These are phyloP conservation scores for Lasiodiplodia citricola DNA, from an alignment of 2,329 filamentous ascomycete genomes.

Conservation along the genomic window DNA sequence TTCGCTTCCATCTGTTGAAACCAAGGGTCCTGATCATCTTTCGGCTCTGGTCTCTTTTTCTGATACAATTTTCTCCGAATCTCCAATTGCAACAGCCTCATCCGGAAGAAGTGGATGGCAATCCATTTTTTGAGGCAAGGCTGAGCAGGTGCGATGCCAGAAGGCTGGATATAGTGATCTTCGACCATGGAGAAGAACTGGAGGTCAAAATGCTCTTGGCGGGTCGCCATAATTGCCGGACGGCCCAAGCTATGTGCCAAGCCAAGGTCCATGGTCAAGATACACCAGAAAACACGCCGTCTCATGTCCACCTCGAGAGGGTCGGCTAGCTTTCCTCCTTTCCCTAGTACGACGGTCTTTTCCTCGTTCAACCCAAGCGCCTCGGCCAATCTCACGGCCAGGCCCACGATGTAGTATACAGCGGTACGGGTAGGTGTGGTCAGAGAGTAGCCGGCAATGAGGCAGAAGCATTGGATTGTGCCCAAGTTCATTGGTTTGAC, in stretches of 20 bases:
- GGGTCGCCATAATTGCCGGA: slow-evolving; percentile 82
- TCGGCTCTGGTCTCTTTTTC: slow-evolving; percentile 76
- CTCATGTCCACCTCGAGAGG: slow-evolving; percentile 86
- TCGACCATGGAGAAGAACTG: slow-evolving; percentile 81
- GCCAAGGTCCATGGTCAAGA: slow-evolving; percentile 86
- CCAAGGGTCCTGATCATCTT: slow-evolving; percentile 84
- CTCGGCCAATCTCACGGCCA: slow-evolving; percentile 86
- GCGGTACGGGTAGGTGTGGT: slow-evolving; percentile 90
- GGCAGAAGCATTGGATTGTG: slow-evolving; percentile 84
- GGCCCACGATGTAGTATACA: slow-evolving; percentile 89
- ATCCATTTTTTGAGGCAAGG: slow-evolving; percentile 85
- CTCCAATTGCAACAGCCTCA: slow-evolving; percentile 86
- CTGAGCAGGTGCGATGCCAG: slow-evolving; percentile 73
- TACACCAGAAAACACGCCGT: slow-evolving; percentile 84
- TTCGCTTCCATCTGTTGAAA: slow-evolving; percentile 80
- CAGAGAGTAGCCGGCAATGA: slow-evolving; percentile 91
- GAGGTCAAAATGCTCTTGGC: slow-evolving; percentile 82
- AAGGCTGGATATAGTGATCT: slow-evolving; percentile 79
- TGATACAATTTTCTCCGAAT: slow-evolving; percentile 87
- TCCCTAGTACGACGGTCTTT: slow-evolving; percentile 75
- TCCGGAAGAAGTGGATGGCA: slow-evolving; percentile 91
- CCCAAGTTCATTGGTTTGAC: slow-evolving; percentile 87
- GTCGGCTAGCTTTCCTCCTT: slow-evolving; percentile 65
- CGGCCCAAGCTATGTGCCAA: slow-evolving; percentile 87
- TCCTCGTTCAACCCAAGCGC: slow-evolving; percentile 88